Evolutionary conservation across 1,139 yeast genomes (phyloP), one percentile per base, ranked within the genome.

Genomic region (Candida frijolesensis): DNA sequence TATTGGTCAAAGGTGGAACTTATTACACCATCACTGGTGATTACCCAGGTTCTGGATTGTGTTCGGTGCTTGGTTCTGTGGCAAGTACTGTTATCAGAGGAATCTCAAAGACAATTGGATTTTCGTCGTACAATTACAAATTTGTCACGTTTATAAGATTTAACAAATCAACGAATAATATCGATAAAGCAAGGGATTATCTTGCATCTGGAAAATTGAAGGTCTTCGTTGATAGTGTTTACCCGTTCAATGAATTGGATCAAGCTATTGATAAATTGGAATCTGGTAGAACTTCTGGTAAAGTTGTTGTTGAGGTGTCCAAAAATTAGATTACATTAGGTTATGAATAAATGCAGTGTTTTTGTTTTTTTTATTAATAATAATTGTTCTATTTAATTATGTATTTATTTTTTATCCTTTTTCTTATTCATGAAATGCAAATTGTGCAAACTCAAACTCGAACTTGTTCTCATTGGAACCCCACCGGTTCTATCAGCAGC

Each of bases 241-340:
- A 70, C 56, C 63, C 73, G 6, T 74, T 85, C 58, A 74, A 71
- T 3, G 76, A 84, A 15, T 79, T 67, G 58, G 61, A 77, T 46
- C 60, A 68, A 4, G 92, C 89, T 0, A 60, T 78, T 48, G 76
- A 78, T 3, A 71, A 66, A 54, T 62, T 85, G 33, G 64, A 62
- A n/a, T 64, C 73, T n/a, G 79, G 80, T 51, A 71, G 65, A 47
- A 83, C 85, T 3, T 74, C 72, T 50, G 95, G 95, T 35, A 88
- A 87, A 62, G 73, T 87, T 40, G 76, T 87, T 9, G 54, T 81
- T 33, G 62, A 63, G 53, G 46, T 44, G 6, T 25, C 46, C 15
- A 44, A 44, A n/a, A 12, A 22, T 8, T 33, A 33, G 29, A n/a
- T 18, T 2, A 7, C 2, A 3, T 16, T 35, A 18, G 14, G n/a